These are phyloP conservation scores for Clavispora carvajalis DNA, from an alignment of 805 yeast genomes.

Conservation along the genomic window DNA sequence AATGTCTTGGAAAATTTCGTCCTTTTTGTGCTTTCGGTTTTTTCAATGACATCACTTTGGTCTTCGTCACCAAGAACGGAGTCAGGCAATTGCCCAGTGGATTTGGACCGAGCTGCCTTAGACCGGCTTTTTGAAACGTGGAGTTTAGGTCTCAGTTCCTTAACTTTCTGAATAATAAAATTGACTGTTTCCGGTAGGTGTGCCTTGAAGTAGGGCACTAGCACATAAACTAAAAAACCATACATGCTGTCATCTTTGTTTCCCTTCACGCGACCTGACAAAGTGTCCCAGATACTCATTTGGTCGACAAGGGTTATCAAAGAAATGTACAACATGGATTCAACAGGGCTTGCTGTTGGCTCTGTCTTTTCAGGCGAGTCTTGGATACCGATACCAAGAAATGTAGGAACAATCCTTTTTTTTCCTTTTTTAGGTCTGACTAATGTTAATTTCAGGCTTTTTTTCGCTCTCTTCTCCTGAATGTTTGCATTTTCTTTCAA, in stretches of 20 bases:
- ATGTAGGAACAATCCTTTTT: constrained; percentile 36
- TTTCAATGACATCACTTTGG: constrained; percentile 3
- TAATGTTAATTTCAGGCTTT: constrained; percentile 17
- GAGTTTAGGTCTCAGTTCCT: constrained; percentile 32
- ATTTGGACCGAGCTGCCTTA: constrained; percentile 5
- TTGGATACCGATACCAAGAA: constrained; percentile 35
- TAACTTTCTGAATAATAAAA: constrained; percentile 43
- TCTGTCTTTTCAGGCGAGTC: constrained; percentile 1
- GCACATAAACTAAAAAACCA: constrained; percentile 47
- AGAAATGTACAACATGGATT: constrained; percentile 16
- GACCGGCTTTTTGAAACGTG: constrained; percentile 22
- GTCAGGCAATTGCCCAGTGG: constrained; percentile 2
- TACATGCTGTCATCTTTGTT: constrained; percentile 35
- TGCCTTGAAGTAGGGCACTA: constrained; percentile 50
- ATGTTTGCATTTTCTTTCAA: constrained; percentile 21
- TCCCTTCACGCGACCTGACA: constrained; percentile 28
- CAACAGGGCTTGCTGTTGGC: constrained; percentile 16
- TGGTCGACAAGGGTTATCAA: constrained; percentile 47
- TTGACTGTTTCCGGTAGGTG: constrained; percentile 43
- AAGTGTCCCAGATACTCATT: constrained; percentile 48
- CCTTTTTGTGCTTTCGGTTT: background rate
- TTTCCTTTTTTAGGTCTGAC: constrained; percentile 16
- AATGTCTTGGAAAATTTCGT: constrained; percentile 14
- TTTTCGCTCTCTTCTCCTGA: constrained; percentile 25
- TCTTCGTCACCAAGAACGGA: constrained; percentile 1